Evolutionary conservation across 805 yeast species (phyloP).

Genomic region (Candida gorgasii): DNA sequence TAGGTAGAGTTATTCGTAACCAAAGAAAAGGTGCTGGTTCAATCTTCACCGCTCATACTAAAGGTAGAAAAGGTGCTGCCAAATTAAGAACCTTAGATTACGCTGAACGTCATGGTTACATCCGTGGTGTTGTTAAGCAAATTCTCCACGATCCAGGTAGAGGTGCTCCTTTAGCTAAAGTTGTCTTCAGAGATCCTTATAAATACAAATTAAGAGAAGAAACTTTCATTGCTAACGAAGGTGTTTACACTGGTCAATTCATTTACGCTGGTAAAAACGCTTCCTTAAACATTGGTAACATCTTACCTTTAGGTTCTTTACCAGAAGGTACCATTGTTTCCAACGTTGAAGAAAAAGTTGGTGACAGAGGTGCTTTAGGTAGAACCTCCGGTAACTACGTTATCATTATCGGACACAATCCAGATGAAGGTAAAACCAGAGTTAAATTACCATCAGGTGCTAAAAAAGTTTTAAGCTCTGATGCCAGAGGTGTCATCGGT

Average conservation of each 20-base stretch:
- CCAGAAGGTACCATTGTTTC: conserved; percentile 99
- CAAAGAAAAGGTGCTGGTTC: conserved; percentile 99
- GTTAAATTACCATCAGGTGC: conserved; percentile 99
- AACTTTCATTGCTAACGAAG: conserved; percentile 99
- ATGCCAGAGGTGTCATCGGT: conserved; percentile 99
- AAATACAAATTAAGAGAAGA: conserved; percentile 97
- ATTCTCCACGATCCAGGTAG: conserved; percentile 99
- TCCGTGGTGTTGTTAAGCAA: conserved; percentile 98
- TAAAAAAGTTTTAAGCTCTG: conserved; percentile 92
- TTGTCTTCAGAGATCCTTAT: conserved; percentile 99
- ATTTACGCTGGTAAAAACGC: conserved; percentile 99
- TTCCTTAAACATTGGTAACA: conserved; percentile 94
- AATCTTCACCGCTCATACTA: conserved; percentile 99
- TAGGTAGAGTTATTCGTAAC: conserved; percentile 99
- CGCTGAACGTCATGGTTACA: conserved; percentile 99
- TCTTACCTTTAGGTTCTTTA: conserved; percentile 92
- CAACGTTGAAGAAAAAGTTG: conserved; percentile 97
- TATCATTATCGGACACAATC: conserved; percentile 98
- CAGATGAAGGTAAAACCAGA: conserved; percentile 98
- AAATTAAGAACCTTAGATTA: conserved; percentile 98
- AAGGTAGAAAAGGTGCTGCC: conserved; percentile 99
- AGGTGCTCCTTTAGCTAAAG: conserved; percentile 99
- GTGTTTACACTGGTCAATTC: conserved; percentile 99
- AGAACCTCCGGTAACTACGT: conserved; percentile 99
- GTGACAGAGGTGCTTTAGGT: conserved; percentile 99